Conservation (phyloP, 1,284 basidiomycete species). For the Boletus mariae region DNA sequence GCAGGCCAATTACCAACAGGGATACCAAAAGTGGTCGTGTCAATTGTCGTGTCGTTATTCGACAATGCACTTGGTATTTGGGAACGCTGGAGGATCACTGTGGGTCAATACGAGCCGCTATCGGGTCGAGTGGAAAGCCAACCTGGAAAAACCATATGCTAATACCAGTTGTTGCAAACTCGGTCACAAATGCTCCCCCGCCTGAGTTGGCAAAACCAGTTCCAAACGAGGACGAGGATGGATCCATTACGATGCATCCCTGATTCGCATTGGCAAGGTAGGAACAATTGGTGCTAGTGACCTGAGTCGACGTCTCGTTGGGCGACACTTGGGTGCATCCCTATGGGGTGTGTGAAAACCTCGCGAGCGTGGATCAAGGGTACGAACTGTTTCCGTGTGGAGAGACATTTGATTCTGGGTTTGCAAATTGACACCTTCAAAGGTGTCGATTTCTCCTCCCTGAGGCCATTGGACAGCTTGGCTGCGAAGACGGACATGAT, state of each 20-base stretch:
- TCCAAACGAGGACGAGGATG: slow-evolving; percentile 57
- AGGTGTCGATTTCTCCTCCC: slow-evolving; percentile 73
- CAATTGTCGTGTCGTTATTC: slow-evolving; percentile 52
- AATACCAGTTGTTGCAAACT: slow-evolving; percentile 61
- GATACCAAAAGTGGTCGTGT: slow-evolving; percentile 61
- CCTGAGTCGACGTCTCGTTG: slow-evolving; percentile 47
- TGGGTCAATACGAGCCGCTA: not conserved
- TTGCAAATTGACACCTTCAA: slow-evolving; percentile 70
- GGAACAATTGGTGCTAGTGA: slow-evolving; percentile 62
- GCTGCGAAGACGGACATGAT: slow-evolving; percentile 19
- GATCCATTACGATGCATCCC: slow-evolving; percentile 60
- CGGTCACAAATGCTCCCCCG: slow-evolving; percentile 74
- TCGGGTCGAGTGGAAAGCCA: slow-evolving; percentile 18
- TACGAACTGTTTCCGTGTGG: slow-evolving; percentile 50
- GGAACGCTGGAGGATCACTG: slow-evolving; percentile 38
- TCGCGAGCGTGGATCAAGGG: not conserved
- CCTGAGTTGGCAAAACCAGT: slow-evolving; percentile 57
- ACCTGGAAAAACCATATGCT: slow-evolving; percentile 76
- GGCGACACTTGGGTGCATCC: slow-evolving; percentile 55
- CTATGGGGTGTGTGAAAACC: slow-evolving; percentile 26
- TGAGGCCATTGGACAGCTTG: slow-evolving; percentile 59
- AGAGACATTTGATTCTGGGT: slow-evolving; percentile 63
- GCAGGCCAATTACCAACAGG: slow-evolving; percentile 69
- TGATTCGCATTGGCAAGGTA: slow-evolving; percentile 51
- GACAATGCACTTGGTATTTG: slow-evolving; percentile 55